Conservation (phyloP, 1,284 basidiomycete genomes). For the Anthracocystis setariae region DNA sequence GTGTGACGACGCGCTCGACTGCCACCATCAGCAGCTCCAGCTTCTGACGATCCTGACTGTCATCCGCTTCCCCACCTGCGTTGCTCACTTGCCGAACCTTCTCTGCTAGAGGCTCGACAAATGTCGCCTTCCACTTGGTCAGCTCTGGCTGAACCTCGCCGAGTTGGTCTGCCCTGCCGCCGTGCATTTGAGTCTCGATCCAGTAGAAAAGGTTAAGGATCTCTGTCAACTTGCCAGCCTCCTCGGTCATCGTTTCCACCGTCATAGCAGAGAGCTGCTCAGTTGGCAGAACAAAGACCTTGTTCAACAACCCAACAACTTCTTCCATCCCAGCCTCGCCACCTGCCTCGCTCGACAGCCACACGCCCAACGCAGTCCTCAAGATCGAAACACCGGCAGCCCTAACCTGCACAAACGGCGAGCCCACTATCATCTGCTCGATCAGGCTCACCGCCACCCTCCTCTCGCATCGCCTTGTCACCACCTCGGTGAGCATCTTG, state of each 20-base stretch:
- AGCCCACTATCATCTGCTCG: constrained; percentile 36
- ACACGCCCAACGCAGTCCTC: constrained; percentile 3
- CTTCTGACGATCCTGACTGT: constrained; percentile 7
- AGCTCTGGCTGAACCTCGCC: not conserved
- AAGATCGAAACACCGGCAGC: constrained; percentile 39
- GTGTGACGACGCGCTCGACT: constrained; percentile 4
- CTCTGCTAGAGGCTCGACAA: constrained; percentile 12
- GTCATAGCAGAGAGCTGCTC: not conserved
- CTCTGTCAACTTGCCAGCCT: constrained; percentile 21
- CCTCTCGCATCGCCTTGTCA: constrained; percentile 19
- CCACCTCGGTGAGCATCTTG: constrained; percentile 34
- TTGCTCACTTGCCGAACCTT: not conserved
- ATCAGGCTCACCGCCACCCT: constrained; percentile 16
- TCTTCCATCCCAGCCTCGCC: not conserved
- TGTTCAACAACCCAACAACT: constrained; percentile 10
- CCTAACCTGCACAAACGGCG: constrained; percentile 53
- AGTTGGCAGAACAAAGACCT: constrained; percentile 6
- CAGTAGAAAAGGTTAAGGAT: constrained; percentile 23
- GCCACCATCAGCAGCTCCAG: constrained; percentile 10
- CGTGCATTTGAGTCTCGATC: constrained; percentile 17
- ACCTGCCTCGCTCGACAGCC: not conserved
- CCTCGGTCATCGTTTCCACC: constrained; percentile 10
- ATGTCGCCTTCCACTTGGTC: constrained; percentile 1
- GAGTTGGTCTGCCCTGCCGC: not conserved
- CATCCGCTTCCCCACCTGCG: not conserved